These are phyloP conservation scores for Pinus albicaulis DNA, from an alignment of 75 land plant genomes.

Conservation along the genomic window DNA sequence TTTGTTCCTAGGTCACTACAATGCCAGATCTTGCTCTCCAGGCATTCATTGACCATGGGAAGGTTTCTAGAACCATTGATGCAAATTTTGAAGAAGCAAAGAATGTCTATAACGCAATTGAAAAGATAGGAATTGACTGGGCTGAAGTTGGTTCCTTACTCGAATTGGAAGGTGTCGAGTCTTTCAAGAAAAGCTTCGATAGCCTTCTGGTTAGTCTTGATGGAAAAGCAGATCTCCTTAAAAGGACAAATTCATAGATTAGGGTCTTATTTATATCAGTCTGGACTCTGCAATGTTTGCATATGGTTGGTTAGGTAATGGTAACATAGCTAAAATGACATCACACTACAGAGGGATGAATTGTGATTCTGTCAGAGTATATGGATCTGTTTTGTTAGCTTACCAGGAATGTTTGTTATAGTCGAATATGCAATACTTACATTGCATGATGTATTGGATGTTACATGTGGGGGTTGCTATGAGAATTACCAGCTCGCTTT, in stretches of 20 bases:
- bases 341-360: background rate
- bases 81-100: slow-evolving; percentile 76
- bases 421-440: background rate
- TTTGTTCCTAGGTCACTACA: slow-evolving; percentile 71
- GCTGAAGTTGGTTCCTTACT: slow-evolving; percentile 70
- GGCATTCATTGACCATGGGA: slow-evolving; percentile 91
- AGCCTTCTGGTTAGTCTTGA: slow-evolving; percentile 71
- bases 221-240: slow-evolving; percentile 76
- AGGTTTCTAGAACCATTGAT: slow-evolving; percentile 86
- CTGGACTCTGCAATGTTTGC: background rate
- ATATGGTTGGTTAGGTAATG: background rate
- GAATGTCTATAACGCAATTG: slow-evolving; percentile 67
- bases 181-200: slow-evolving; percentile 91
- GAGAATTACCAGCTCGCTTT: background rate
- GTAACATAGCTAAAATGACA: background rate
- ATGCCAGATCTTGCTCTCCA: slow-evolving; percentile 97
- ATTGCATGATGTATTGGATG: background rate
- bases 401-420: background rate
- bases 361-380: background rate
- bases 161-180: slow-evolving; percentile 89
- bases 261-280: background rate
- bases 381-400: background rate
- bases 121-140: slow-evolving; percentile 90
- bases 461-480: background rate
- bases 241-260: slow-evolving; percentile 9